Evolutionary conservation across 495 filamentous ascomycete species (phyloP).

Genomic region (Jackrogersella minutella): DNA sequence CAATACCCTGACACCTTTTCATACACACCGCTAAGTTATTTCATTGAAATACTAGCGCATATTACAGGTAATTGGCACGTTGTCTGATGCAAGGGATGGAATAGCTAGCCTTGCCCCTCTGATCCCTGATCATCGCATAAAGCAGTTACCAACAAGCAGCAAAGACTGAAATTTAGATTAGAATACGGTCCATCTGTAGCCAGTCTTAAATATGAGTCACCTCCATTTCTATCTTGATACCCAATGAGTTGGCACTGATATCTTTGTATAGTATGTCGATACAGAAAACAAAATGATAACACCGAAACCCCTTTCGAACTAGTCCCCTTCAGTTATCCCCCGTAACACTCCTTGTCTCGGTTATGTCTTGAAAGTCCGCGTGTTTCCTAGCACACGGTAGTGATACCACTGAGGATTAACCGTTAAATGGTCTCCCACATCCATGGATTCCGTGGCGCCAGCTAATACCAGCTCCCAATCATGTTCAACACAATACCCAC

Average conservation of each 20-base stretch:
- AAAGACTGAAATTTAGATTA: background rate
- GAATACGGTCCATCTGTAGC: background rate
- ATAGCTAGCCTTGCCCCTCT: background rate
- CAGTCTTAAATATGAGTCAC: background rate
- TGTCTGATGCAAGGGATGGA: constrained; percentile 25
- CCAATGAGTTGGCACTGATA: constrained; percentile 5
- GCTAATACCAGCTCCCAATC: background rate
- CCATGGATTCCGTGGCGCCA: background rate
- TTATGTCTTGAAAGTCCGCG: background rate
- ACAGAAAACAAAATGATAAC: background rate
- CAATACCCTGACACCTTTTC: background rate
- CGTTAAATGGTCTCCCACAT: background rate
- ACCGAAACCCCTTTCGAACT: no score
- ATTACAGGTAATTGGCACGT: constrained; percentile 9
- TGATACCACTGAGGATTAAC: no score
- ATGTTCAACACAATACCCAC: background rate
- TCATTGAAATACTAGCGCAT: background rate
- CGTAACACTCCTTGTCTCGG: background rate
- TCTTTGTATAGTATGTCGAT: background rate
- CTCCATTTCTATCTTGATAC: background rate
- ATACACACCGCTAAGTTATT: constrained; percentile 9
- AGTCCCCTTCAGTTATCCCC: background rate
- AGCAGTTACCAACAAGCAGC: background rate
- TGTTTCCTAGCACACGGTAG: background rate
- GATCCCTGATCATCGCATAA: background rate